phyloP scores from a whole-genome alignment of 2,329 filamentous ascomycete species.

The Didymella sp. region DNA sequence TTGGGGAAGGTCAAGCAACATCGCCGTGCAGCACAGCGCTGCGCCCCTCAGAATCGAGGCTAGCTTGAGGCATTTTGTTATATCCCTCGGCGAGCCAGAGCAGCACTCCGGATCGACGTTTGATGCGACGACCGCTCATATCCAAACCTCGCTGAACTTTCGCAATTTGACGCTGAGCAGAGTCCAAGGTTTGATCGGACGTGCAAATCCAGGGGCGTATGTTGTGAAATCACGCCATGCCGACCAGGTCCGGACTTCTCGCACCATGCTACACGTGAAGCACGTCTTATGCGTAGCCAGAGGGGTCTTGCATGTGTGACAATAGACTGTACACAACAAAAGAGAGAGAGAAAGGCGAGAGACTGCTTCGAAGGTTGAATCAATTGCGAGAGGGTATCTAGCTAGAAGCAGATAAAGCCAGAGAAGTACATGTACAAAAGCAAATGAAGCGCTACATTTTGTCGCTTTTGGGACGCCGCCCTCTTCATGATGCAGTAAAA shows the following conservation, averaged over 20 bases:
- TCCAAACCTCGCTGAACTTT: not conserved
- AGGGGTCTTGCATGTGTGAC: not conserved
- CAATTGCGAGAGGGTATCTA: conserved; percentile 19
- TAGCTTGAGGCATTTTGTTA: conserved; percentile 18
- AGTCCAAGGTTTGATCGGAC: too few species aligned
- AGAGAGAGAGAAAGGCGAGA: too few species aligned
- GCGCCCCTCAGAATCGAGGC: not conserved
- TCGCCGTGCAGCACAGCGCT: conserved; percentile 7
- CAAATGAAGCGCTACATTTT: conserved; percentile 4
- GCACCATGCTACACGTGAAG: conserved; percentile 1
- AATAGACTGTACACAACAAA: too few species aligned
- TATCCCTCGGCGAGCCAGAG: conserved; percentile 2
- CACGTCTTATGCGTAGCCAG: conserved; percentile 2
- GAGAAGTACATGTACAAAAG: not conserved
- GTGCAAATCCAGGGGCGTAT: not conserved
- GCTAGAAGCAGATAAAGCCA: conserved; percentile 1
- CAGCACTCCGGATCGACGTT: not conserved
- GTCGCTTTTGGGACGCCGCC: conserved; percentile 19
- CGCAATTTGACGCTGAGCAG: not conserved
- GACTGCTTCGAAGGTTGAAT: not conserved
- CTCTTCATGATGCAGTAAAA: conserved; percentile 1
- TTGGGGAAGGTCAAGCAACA: not conserved
- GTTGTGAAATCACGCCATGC: conserved; percentile 6
- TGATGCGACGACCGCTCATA: not conserved
- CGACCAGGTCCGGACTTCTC: not conserved